Evolutionary conservation across 305 asterid species (phyloP).

Genomic region (Rubia tinctorum): DNA sequence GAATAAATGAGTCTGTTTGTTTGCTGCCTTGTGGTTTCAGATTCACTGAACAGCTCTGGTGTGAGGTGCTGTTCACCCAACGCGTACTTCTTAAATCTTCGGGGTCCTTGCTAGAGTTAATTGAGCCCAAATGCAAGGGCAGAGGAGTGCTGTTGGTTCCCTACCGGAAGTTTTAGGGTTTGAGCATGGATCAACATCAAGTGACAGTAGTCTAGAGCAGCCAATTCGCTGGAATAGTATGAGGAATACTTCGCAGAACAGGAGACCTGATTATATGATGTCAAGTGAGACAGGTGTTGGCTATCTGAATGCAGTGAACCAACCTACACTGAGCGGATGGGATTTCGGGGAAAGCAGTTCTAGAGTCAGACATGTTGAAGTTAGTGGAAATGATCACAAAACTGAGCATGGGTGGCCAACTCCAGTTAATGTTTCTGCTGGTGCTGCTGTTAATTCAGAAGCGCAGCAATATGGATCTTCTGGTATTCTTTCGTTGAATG

Average conservation of each 20-base stretch:
- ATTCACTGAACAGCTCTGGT: constrained; percentile 19
- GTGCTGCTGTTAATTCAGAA: constrained; percentile 32
- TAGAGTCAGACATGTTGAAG: constrained; percentile 36
- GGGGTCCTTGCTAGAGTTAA: constrained; percentile 21
- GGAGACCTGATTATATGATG: constrained; percentile 44
- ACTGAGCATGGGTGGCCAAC: constrained; percentile 46
- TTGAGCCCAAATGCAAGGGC: constrained; percentile 83
- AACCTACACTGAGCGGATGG: constrained; percentile 54
- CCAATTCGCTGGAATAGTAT: constrained; percentile 62
- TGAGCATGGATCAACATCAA: constrained; percentile 59
- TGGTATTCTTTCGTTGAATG: constrained; percentile 39
- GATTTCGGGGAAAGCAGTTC: constrained; percentile 71
- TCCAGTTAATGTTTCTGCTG: constrained; percentile 28
- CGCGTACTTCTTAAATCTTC: background rate
- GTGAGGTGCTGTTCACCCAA: constrained; percentile 11
- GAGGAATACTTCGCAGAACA: constrained; percentile 48
- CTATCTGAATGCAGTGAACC: constrained; percentile 36
- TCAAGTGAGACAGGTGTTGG: constrained; percentile 33
- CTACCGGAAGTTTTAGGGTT: constrained; percentile 65
- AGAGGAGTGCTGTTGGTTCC: constrained; percentile 56
- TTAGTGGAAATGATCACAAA: constrained; percentile 39
- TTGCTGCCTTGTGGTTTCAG: constrained; percentile 22
- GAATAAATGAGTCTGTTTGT: background rate
- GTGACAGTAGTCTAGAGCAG: constrained; percentile 57
- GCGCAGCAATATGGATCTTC: constrained; percentile 38